Evolutionary conservation across 1,139 yeast genomes (phyloP).

Genomic region (Geotrichum citri-aurantii): DNA sequence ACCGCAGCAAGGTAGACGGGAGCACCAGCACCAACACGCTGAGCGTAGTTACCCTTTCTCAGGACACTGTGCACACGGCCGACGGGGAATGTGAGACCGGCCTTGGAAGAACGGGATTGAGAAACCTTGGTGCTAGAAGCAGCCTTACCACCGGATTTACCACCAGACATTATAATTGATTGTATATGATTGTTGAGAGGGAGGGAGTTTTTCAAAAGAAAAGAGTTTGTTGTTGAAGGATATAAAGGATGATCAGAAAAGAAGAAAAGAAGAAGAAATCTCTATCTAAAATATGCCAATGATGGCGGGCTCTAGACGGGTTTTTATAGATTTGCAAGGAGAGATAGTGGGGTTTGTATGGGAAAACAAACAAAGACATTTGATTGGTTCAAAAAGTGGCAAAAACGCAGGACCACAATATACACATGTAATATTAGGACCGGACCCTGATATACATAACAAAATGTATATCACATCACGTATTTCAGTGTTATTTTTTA

Average conservation of each 20-base stretch:
- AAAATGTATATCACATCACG: conserved; percentile 5
- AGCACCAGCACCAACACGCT: conserved; percentile 98
- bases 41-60: conserved; percentile 98
- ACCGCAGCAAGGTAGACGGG: conserved; percentile 96
- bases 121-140: conserved; percentile 87
- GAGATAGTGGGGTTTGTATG: neutral
- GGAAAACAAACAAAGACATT: neutral
- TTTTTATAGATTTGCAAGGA: neutral
- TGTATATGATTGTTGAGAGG: conserved; percentile 4
- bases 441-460: conserved; percentile 8
- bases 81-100: conserved; percentile 98
- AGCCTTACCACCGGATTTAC: conserved; percentile 93
- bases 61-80: conserved; percentile 98
- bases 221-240: conserved; percentile 15
- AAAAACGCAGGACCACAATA: conserved; percentile 16
- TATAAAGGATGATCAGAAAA: conserved; percentile 20
- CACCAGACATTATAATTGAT: conserved; percentile 75
- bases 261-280: neutral
- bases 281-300: neutral
- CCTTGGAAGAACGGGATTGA: conserved; percentile 96
- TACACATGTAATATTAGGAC: conserved; percentile 15
- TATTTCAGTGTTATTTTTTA: neutral
- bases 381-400: conserved; percentile 18
- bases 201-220: neutral
- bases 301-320: neutral